Conservation (phyloP, 805 yeast genomes). For the Saccharomycopsis javanensis region DNA sequence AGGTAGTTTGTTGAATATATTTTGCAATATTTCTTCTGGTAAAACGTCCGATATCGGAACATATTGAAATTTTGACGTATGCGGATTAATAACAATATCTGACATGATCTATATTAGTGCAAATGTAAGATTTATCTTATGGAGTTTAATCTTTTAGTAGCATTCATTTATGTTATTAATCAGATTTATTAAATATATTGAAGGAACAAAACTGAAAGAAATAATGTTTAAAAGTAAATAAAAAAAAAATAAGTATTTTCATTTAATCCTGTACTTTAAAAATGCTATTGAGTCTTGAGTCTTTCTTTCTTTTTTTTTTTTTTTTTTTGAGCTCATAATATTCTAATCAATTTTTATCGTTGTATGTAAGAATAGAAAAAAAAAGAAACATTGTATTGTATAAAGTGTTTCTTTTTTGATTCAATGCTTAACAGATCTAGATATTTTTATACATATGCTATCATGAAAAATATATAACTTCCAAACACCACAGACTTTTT, state of each 20-base stretch:
- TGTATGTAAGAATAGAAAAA: no score
- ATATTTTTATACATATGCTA: no score
- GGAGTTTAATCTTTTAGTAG: no score
- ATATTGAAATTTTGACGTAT: not conserved
- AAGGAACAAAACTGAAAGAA: no score
- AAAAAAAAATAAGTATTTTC: no score
- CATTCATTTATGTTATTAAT: not conserved
- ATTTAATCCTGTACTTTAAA: not conserved
- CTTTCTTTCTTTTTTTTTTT: not conserved
- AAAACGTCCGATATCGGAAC: not conserved
- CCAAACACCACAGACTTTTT: no score
- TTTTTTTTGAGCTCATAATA: not conserved
- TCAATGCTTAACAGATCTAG: no score
- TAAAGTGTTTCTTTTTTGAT: no score
- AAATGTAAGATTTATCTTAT: no score
- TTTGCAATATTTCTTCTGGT: not conserved
- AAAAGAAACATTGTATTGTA: no score
- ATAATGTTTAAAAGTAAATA: no score
- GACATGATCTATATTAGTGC: not conserved
- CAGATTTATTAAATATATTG: no score
- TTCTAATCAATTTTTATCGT: not conserved
- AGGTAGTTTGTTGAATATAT: not conserved
- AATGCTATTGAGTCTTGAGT: not conserved
- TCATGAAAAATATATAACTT: not conserved
- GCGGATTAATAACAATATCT: not conserved